Base-by-base conservation (phyloP, 2,329 filamentous ascomycete genomes). In the Emergomyces orientalis region DNA sequence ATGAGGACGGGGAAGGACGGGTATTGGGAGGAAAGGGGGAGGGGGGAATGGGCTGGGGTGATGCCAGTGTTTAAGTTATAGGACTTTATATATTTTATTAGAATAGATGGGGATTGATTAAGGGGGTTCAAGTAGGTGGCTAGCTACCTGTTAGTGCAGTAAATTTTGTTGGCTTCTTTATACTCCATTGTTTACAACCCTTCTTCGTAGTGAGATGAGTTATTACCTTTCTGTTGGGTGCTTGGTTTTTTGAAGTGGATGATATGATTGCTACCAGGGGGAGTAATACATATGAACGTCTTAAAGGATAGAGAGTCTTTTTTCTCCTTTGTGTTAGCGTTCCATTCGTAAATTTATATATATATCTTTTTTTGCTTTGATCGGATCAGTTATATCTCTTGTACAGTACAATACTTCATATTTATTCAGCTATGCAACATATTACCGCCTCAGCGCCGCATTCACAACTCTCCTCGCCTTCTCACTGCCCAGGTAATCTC, bases 21-120 rank as follows among this genome's bases (percentile, higher is more conserved):
- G 9, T 99, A 99, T 76, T 99, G 94, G 94, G 92, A 96, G 72
- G 88, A 90, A 76, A 84, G 93, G 65, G 82, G 80, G 2, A 84
- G 79, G 66, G 87, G 87, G 1, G 79, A 79, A 62, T 96, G 90
- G 90, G 75, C 75, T 9, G 80, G 79, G 7, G 79, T 86, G 49
- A 74, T 79, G 63, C 77, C 82, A 62, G 81, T 87, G 57, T 84
- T 87, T 71, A 74, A 80, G 64, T 63, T 71, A 43, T 72, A 66
- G 63, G 27, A 22, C 14, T 34, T 8, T 9, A 30, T 54, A 11
- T 14, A 39, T 30, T n/a, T 39, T 30, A 8, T 45, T 19, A 19
- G 37, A 6, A 41, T 41, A 43, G 34, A 43, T 45, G 8, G 34
- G n/a, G 32, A 22, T 41, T 14, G 37, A 17, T 39, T 34, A 19